A percentile compares a stretch with the other conserved stretches of the same genome.
Evolutionary conservation across 768 basidiomycete genomes (phyloP).

Genomic region (Tricholoma bakamatsutake): DNA sequence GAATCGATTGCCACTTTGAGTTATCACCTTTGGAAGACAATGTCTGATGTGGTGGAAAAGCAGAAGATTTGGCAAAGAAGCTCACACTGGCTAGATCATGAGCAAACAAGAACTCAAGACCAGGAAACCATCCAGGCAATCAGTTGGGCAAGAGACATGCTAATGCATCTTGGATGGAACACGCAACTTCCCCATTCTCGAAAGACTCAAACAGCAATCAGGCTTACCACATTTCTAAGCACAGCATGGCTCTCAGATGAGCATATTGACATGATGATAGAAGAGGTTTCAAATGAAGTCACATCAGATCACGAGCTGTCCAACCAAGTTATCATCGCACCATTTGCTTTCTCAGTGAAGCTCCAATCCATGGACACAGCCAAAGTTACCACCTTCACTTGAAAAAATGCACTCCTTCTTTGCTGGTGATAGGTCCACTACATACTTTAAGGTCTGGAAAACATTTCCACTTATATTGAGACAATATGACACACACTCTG

Average conservation of each 20-base stretch:
- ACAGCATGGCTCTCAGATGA: no score
- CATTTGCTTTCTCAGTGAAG: background rate
- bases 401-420: background rate
- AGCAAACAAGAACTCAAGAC: no score
- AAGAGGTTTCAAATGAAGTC: no score
- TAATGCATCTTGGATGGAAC: background rate
- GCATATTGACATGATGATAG: no score
- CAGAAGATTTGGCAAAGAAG: no score
- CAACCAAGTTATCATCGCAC: background rate
- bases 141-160: background rate
- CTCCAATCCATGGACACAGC: background rate
- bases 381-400: background rate
- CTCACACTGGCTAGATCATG: no score
- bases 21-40: conserved; percentile 10
- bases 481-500: no score
- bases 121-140: background rate
- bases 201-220: background rate
- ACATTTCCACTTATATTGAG: no score
- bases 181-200: background rate
- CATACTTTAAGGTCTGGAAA: no score
- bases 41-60: no score
- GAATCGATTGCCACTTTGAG: conserved; percentile 10
- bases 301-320: background rate
- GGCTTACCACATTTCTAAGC: no score
- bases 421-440: no score